Percentiles rank a stretch among this genome's conserved stretches.
phyloP scores from a whole-genome alignment of 768 basidiomycete genomes.

The Tricholomella constricta region DNA sequence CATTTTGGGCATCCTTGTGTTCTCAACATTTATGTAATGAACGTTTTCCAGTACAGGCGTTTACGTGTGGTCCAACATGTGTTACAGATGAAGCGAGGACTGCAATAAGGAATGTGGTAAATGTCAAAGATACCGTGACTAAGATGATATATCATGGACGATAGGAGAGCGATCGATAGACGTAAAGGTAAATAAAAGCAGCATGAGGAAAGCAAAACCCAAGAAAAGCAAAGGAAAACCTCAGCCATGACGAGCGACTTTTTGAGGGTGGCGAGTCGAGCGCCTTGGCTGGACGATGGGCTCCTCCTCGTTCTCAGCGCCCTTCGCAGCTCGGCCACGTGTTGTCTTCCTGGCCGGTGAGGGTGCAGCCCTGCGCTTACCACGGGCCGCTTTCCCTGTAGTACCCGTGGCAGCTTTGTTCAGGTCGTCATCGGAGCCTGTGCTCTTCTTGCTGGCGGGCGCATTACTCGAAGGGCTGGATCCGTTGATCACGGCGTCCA shows the following conservation, averaged over 20 bases:
- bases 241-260: conserved; percentile 24
- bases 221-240: neutral
- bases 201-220: neutral
- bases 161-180: neutral
- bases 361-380: conserved; percentile 15
- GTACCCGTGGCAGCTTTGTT: neutral
- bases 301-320: conserved; percentile 18
- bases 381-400: conserved; percentile 13
- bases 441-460: conserved; percentile 11
- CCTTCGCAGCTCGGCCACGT: conserved; percentile 10
- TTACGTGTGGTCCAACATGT: neutral
- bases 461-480: conserved; percentile 9
- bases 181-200: neutral
- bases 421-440: conserved; percentile 10
- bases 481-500: conserved; percentile 10
- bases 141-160: neutral
- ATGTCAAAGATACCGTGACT: neutral
- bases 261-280: conserved; percentile 37
- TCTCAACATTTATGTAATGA: too few species aligned
- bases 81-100: neutral
- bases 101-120: neutral
- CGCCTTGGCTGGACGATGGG: conserved; percentile 30
- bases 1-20: too few species aligned
- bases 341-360: conserved; percentile 9
- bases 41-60: neutral